Conservation (phyloP, 805 yeast species). For the Pichia nanzhaoensis region DNA sequence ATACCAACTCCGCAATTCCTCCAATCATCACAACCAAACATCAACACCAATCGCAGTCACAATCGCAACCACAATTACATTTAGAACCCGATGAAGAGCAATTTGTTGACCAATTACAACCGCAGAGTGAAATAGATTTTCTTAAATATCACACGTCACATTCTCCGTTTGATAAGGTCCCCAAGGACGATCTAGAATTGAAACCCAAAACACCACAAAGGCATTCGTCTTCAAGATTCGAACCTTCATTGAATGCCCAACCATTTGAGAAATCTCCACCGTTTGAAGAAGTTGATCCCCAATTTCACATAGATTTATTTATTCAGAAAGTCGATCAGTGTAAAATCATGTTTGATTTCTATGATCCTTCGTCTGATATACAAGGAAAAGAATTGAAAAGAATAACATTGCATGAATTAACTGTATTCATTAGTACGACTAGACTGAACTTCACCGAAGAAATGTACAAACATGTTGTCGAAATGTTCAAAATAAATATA, state of each 20-base stretch:
- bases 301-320: conserved; percentile 74
- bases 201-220: conserved; percentile 70
- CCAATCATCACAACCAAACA: conserved; percentile 1
- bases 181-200: conserved; percentile 72
- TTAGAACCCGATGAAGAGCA: neutral
- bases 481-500: conserved; percentile 82
- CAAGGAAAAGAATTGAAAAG: conserved; percentile 91
- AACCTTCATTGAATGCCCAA: conserved; percentile 60
- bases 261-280: conserved; percentile 69
- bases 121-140: conserved; percentile 21
- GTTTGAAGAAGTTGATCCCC: conserved; percentile 77
- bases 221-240: conserved; percentile 88
- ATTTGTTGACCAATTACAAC: conserved; percentile 10
- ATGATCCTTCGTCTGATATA: conserved; percentile 86
- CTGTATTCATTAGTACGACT: conserved; percentile 77
- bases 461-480: conserved; percentile 81
- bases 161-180: conserved; percentile 28
- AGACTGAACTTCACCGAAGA: conserved; percentile 84
- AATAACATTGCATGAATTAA: conserved; percentile 78
- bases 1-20: neutral
- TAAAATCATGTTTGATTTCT: conserved; percentile 87
- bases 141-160: conserved; percentile 28
- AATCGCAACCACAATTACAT: neutral
- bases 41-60: neutral
- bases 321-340: conserved; percentile 90